Conservation (phyloP, 2,329 filamentous ascomycete genomes). For the Cordyceps javanica region DNA sequence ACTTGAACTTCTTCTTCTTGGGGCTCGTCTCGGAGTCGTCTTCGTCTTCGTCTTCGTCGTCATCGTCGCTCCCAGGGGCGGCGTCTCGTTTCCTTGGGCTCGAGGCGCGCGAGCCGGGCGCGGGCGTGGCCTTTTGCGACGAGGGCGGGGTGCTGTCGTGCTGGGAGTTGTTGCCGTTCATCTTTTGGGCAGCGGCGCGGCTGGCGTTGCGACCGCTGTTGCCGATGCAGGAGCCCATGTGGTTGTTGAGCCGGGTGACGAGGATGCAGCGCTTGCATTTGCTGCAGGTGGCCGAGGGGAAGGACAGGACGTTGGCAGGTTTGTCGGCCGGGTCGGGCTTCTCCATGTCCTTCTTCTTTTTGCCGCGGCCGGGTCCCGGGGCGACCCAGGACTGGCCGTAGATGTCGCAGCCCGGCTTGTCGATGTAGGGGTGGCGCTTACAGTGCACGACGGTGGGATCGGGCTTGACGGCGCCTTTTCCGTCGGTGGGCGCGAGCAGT, state of each 20-base stretch:
- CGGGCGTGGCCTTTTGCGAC: slow-evolving; percentile 57
- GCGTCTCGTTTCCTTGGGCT: slow-evolving; percentile 54
- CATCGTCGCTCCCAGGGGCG: slow-evolving; percentile 39
- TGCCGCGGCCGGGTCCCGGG: slow-evolving; percentile 62
- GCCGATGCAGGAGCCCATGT: slow-evolving; percentile 63
- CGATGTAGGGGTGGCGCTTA: slow-evolving; percentile 71
- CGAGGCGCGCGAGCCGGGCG: slow-evolving; percentile 44
- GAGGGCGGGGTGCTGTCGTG: slow-evolving; percentile 54
- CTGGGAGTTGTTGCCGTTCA: slow-evolving; percentile 50
- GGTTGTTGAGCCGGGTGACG: slow-evolving; percentile 59
- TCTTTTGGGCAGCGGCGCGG: slow-evolving; percentile 56
- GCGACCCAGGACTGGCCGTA: slow-evolving; percentile 77
- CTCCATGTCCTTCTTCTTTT: slow-evolving; percentile 74
- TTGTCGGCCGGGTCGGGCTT: slow-evolving; percentile 51
- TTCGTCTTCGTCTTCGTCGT: slow-evolving; percentile 46
- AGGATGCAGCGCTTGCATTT: slow-evolving; percentile 62
- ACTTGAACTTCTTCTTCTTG: slow-evolving; percentile 56
- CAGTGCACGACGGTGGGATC: slow-evolving; percentile 68
- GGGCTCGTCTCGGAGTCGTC: slow-evolving; percentile 44
- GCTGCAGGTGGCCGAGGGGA: slow-evolving; percentile 60
- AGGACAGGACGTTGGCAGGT: slow-evolving; percentile 56
- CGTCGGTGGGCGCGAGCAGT: slow-evolving; percentile 65
- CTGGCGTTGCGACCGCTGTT: slow-evolving; percentile 59
- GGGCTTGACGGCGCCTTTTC: slow-evolving; percentile 58
- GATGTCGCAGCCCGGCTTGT: slow-evolving; percentile 70